Conservation (phyloP, 306 rosid genomes). For the Parietaria judaica region DNA sequence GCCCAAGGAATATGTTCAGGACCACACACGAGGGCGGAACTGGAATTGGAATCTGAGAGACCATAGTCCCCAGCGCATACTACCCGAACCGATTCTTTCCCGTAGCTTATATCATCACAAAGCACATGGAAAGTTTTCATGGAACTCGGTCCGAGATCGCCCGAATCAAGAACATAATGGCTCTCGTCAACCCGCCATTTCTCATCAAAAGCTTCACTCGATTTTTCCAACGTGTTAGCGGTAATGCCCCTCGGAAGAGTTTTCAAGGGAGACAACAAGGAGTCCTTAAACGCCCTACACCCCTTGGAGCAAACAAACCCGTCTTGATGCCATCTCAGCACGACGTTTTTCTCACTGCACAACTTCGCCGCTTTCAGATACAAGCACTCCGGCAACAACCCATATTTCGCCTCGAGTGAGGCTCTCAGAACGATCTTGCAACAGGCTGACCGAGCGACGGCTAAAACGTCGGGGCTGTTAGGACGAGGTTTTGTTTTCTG, state of each 20-base stretch:
- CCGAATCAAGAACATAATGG: constrained; percentile 56
- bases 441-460: constrained; percentile 70
- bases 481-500: constrained; percentile 79
- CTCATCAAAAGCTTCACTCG: constrained; percentile 36
- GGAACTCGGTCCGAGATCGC: constrained; percentile 37
- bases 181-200: constrained; percentile 68
- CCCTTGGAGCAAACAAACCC: constrained; percentile 75
- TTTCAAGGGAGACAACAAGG: constrained; percentile 45
- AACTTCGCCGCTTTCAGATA: constrained; percentile 88
- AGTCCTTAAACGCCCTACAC: constrained; percentile 48
- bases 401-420: constrained; percentile 62
- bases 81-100: constrained; percentile 75
- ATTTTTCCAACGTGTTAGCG: constrained; percentile 21
- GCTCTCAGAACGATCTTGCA: constrained; percentile 67
- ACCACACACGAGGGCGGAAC: constrained; percentile 13
- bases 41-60: constrained; percentile 42
- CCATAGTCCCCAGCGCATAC: constrained; percentile 66
- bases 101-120: constrained; percentile 88
- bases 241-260: constrained; percentile 39
- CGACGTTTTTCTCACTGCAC: constrained; percentile 67
- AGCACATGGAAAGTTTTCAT: constrained; percentile 41
- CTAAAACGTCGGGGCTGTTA: constrained; percentile 57
- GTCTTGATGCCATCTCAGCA: constrained; percentile 62
- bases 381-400: constrained; percentile 61
- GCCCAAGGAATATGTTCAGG: constrained; percentile 59